Base-by-base conservation (phyloP, 768 basidiomycete species). In the Antrodiella citrinella region DNA sequence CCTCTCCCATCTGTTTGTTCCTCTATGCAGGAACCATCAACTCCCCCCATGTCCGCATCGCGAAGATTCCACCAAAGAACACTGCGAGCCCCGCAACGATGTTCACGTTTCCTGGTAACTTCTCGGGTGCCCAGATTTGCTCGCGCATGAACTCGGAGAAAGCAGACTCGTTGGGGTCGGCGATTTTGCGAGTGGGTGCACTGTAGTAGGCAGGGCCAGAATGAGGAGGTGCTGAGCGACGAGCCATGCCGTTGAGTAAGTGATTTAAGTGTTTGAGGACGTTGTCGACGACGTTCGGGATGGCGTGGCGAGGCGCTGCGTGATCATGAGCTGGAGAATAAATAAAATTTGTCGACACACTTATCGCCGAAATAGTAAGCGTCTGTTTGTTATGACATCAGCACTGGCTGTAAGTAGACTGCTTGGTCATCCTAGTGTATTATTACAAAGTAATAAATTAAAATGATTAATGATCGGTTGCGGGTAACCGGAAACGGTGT, bases 41-140 rank as follows among this genome's bases (percentile, higher is more conserved):
- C 39, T 84, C 86, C 10, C 90, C 90, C 77, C 85, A 95, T 39
- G 78, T 78, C 64, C 87, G 80, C 13, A 83, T 80, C 12, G 72
- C 80, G 41, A 81, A 65, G 50, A 91, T 81, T 2, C 86, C 86
- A 23, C 78, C 84, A 21, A 80, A 67, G 58, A 91, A 91, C 53
- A 89, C 67, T 4, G 74, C 70, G 4, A 83, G 67, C 18, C 83
- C 83, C 5, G 81, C 78, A 42, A 81, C 57, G 53, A 90, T 76
- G 60, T 74, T 86, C 60, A 89, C 58, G 62, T 91, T 91, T 51
- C 88, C 88, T 11, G 75, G 70, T 13, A 84, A 58, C 65, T 90
- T 89, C 56, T 90, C 86, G 9, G 83, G 82, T 45, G 85, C 76
- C 51, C 75, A 75, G 20, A 90, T 70, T 68, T 90, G 79, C 45